Percentiles rank a stretch among this genome's conserved stretches.
Conservation (phyloP, 2,329 filamentous ascomycete species). For the Phialophora macrospora region DNA sequence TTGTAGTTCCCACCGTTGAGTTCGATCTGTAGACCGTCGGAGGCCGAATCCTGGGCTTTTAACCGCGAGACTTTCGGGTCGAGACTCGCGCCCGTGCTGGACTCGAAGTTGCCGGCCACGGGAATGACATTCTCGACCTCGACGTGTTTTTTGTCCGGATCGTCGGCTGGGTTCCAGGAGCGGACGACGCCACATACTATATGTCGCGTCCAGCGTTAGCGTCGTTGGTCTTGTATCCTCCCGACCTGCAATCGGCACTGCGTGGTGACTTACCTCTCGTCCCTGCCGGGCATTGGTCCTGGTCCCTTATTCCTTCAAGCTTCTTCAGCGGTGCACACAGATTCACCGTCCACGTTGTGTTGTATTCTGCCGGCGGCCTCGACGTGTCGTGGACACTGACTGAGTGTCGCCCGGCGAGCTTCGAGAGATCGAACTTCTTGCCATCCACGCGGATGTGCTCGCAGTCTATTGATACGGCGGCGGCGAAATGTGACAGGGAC, state of each 20-base stretch:
- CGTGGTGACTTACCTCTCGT: conserved; percentile 64
- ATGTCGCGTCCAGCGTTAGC: conserved; percentile 19
- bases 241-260: conserved; percentile 9
- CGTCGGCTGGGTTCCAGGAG: conserved; percentile 38
- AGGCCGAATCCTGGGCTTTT: conserved; percentile 66
- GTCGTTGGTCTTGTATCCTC: neutral
- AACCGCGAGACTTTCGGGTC: conserved; percentile 71
- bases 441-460: conserved; percentile 44
- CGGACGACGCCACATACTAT: conserved; percentile 37
- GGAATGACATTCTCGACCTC: conserved; percentile 41
- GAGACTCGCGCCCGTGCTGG: conserved; percentile 58
- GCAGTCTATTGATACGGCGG: conserved; percentile 45
- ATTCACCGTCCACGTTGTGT: conserved; percentile 82
- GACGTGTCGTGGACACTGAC: conserved; percentile 31
- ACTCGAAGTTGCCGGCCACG: conserved; percentile 42
- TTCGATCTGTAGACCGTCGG: conserved; percentile 73
- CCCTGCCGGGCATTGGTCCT: conserved; percentile 69
- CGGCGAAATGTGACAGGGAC: conserved; percentile 23
- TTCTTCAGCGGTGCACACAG: conserved; percentile 72
- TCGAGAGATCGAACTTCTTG: conserved; percentile 48
- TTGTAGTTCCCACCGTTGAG: conserved; percentile 64
- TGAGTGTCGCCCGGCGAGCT: conserved; percentile 47
- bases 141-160: conserved; percentile 39
- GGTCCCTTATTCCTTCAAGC: conserved; percentile 59
- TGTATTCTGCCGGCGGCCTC: conserved; percentile 53